These are phyloP conservation scores for Rhizopogon vesiculosus DNA, from an alignment of 768 basidiomycete species.

Conservation along the genomic window DNA sequence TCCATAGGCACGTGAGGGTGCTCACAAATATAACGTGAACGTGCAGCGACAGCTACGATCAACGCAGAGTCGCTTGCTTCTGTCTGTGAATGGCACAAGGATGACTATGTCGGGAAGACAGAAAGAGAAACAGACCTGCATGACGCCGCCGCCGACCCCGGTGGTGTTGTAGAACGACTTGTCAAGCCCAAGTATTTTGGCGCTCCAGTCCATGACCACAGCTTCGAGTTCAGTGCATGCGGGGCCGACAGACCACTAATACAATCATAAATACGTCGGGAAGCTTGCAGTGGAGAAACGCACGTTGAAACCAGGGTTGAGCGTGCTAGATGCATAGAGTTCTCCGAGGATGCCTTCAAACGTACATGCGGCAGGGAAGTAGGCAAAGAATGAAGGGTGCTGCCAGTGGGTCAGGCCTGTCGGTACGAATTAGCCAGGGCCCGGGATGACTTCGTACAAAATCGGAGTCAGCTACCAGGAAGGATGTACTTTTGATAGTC, in stretches of 20 bases:
- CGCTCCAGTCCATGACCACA: constrained; percentile 91
- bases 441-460: not conserved
- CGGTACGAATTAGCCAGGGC: constrained; percentile 16
- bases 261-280: not conserved
- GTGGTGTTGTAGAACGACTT: too few relatives aligned
- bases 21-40: constrained; percentile 40
- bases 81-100: constrained; percentile 26
- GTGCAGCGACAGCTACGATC: too few relatives aligned
- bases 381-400: constrained; percentile 86
- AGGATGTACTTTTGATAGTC: constrained; percentile 80
- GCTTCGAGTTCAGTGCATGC: constrained; percentile 90
- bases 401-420: constrained; percentile 88
- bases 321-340: constrained; percentile 65
- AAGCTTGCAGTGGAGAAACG: not conserved
- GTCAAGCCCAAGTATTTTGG: constrained; percentile 68
- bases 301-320: constrained; percentile 53
- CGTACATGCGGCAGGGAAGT: constrained; percentile 75
- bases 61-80: too few relatives aligned
- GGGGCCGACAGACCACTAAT: constrained; percentile 83
- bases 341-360: constrained; percentile 85
- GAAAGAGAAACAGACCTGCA: constrained; percentile 29
- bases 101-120: not conserved
- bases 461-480: constrained; percentile 52
- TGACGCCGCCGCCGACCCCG: too few relatives aligned
- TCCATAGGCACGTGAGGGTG: constrained; percentile 47